Percentiles rank a stretch among this genome's conserved stretches.
Evolutionary conservation across 495 filamentous ascomycete species (phyloP).

Genomic region (Friedmanniomyces endolithicus): DNA sequence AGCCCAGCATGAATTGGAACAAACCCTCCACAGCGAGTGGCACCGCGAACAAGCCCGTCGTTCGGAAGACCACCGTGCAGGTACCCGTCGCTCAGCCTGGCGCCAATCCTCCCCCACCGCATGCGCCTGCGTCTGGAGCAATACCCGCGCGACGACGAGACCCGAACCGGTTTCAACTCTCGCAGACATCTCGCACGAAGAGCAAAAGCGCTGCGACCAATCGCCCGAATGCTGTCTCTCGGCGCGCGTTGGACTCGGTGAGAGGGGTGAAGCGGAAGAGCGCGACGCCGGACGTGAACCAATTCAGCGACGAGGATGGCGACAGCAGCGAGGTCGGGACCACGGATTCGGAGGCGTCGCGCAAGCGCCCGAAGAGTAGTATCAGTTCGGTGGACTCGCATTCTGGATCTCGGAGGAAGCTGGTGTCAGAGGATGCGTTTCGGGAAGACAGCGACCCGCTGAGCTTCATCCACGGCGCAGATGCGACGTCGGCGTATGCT

Average conservation of each 20-base stretch:
- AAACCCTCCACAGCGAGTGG: neutral
- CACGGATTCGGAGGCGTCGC: conserved; percentile 16
- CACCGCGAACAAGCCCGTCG: conserved; percentile 7
- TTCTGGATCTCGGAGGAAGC: conserved; percentile 1
- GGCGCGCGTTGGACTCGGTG: neutral
- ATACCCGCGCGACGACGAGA: neutral
- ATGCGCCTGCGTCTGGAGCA: neutral
- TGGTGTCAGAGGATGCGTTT: conserved; percentile 6
- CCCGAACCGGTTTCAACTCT: conserved; percentile 14
- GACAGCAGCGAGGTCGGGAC: conserved; percentile 9
- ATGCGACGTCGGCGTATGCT: conserved; percentile 9
- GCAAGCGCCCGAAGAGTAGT: conserved; percentile 20
- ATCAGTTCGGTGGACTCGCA: conserved; percentile 7
- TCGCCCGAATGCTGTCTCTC: neutral
- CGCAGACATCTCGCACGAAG: neutral
- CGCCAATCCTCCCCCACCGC: neutral
- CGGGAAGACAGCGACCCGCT: neutral
- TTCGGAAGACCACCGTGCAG: neutral
- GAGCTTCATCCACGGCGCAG: conserved; percentile 15
- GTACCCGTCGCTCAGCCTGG: conserved; percentile 1
- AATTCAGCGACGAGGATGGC: conserved; percentile 15
- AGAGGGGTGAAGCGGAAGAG: conserved; percentile 19
- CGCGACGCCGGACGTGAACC: conserved; percentile 5
- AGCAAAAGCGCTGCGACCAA: neutral
- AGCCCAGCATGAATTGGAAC: conserved; percentile 9